phyloP scores from a whole-genome alignment of 2,329 filamentous ascomycete species.

The Aureobasidium sp. region DNA sequence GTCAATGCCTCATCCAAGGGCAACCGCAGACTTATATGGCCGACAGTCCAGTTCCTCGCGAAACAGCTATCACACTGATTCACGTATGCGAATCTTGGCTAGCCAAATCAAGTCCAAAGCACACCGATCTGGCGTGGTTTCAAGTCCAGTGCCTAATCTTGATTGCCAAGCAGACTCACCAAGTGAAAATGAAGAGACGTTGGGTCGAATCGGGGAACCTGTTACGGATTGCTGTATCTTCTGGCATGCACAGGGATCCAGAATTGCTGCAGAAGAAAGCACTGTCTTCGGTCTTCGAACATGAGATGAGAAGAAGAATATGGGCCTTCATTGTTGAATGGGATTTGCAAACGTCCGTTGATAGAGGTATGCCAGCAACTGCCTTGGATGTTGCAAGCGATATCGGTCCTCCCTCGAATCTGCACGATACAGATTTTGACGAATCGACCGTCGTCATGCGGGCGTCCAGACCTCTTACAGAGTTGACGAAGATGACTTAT shows the following conservation, averaged over 20 bases:
- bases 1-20: conserved; percentile 25
- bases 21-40: conserved; percentile 30
- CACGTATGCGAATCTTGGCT: conserved; percentile 35
- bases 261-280: conserved; percentile 28
- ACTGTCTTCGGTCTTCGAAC: conserved; percentile 32
- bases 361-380: conserved; percentile 44
- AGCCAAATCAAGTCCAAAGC: conserved; percentile 41
- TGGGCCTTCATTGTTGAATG: conserved; percentile 51
- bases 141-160: conserved; percentile 44
- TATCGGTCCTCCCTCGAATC: conserved; percentile 39
- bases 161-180: conserved; percentile 42
- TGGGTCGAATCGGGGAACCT: conserved; percentile 45
- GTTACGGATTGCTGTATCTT: conserved; percentile 43
- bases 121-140: conserved; percentile 41
- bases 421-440: conserved; percentile 42
- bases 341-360: conserved; percentile 47
- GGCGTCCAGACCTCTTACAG: conserved; percentile 13
- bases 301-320: conserved; percentile 46
- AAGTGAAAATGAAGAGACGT: conserved; percentile 45
- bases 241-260: conserved; percentile 45
- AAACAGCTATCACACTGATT: conserved; percentile 31
- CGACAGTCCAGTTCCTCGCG: conserved; percentile 34
- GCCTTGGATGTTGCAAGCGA: conserved; percentile 40
- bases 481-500: conserved; percentile 23
- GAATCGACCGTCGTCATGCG: conserved; percentile 18